phyloP scores from a whole-genome alignment of 2,329 filamentous ascomycete species.

The Diaporthe capsici region DNA sequence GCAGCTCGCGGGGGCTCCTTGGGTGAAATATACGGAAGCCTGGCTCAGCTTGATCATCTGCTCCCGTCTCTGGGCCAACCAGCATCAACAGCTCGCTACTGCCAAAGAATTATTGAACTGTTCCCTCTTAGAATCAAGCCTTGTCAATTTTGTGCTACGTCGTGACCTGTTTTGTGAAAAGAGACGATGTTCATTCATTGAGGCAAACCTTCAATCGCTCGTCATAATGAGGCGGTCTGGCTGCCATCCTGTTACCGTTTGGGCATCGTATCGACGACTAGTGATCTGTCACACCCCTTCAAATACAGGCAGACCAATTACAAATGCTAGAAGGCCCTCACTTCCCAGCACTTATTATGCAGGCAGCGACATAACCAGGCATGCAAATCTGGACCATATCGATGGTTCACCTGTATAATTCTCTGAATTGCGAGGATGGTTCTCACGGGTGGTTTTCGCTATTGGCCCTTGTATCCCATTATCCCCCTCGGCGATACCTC shows the following conservation, averaged over 20 bases:
- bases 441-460: background rate
- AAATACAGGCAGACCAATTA: background rate
- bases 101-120: too few relatives aligned
- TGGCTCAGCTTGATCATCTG: background rate
- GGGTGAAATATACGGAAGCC: background rate
- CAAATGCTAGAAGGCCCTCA: background rate
- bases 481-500: background rate
- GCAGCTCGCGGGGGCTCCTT: background rate
- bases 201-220: background rate
- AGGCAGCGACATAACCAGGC: background rate
- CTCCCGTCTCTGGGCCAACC: background rate
- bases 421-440: background rate
- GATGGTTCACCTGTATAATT: background rate
- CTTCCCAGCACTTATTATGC: background rate
- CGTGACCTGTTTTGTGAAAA: too few relatives aligned
- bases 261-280: background rate
- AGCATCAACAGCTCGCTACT: background rate
- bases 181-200: too few relatives aligned
- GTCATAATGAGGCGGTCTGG: background rate
- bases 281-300: too few relatives aligned
- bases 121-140: too few relatives aligned
- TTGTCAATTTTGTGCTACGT: background rate
- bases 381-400: too few relatives aligned
- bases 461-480: background rate
- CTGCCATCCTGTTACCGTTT: background rate